Conservation (phyloP, 352 stramenopile species). For the Pythium phragmiticola region DNA sequence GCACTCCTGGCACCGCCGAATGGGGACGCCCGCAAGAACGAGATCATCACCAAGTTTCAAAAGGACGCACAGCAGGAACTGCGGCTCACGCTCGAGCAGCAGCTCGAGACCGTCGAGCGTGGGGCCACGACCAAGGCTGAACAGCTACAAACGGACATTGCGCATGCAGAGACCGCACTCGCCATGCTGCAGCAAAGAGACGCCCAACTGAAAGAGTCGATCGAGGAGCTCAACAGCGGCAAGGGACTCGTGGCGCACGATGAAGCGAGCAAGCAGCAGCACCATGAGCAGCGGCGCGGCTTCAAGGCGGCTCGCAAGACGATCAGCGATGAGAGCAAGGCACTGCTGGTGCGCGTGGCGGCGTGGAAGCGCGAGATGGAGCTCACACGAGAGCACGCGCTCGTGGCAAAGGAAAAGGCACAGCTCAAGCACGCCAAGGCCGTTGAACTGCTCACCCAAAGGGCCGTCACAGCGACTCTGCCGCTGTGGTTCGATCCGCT, state of each 20-base stretch:
- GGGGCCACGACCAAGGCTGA: constrained; percentile 19
- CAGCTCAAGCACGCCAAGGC: constrained; percentile 17
- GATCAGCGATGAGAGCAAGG: constrained; percentile 49
- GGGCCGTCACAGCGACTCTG: constrained; percentile 17
- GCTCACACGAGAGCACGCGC: constrained; percentile 29
- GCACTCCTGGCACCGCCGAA: constrained; percentile 24
- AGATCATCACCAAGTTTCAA: constrained; percentile 39
- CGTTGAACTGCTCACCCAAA: constrained; percentile 11
- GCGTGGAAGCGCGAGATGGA: constrained; percentile 36
- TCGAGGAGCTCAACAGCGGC: constrained; percentile 66
- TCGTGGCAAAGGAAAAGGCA: constrained; percentile 20
- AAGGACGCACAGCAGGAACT: constrained; percentile 29
- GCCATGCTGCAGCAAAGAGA: constrained; percentile 31
- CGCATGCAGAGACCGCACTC: constrained; percentile 15
- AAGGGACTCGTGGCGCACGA: constrained; percentile 16
- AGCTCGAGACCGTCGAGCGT: constrained; percentile 16
- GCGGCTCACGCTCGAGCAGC: constrained; percentile 27
- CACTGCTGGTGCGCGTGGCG: constrained; percentile 28
- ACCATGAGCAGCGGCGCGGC: constrained; percentile 39
- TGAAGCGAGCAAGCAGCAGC: constrained; percentile 17
- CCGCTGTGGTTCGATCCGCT: constrained; percentile 23
- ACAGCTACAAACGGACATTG: constrained; percentile 21
- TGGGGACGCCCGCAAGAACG: constrained; percentile 19
- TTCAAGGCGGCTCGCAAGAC: constrained; percentile 44
- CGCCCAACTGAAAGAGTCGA: constrained; percentile 35